Evolutionary conservation across 352 stramenopile genomes (phyloP).

Genomic region (Pythium sp.): DNA sequence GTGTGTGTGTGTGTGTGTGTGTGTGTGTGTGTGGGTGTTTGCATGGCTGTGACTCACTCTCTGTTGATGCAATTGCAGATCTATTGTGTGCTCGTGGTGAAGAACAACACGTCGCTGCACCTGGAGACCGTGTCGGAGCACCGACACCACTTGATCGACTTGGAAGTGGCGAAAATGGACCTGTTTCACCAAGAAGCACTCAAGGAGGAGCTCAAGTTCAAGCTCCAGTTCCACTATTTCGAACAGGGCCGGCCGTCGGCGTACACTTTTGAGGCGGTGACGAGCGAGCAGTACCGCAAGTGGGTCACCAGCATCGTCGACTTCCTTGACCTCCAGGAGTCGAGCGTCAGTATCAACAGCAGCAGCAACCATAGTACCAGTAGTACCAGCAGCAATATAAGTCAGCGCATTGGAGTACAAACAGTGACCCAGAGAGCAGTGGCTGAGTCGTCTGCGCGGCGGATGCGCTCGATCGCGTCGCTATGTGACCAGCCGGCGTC

Average conservation of each 20-base stretch:
- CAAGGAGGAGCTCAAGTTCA: conserved; percentile 39
- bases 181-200: conserved; percentile 29
- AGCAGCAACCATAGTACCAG: conserved; percentile 3
- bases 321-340: conserved; percentile 2
- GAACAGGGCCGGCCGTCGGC: conserved; percentile 11
- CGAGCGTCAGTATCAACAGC: background rate
- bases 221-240: conserved; percentile 20
- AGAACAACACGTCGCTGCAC: conserved; percentile 26
- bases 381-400: background rate
- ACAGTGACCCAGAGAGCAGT: background rate
- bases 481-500: conserved; percentile 4
- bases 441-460: background rate
- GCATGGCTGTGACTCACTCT: background rate
- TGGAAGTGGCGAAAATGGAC: conserved; percentile 38
- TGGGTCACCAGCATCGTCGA: conserved; percentile 38
- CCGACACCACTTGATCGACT: conserved; percentile 30
- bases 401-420: background rate
- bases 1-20: too few relatives aligned
- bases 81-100: conserved; percentile 41
- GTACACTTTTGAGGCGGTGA: conserved; percentile 36
- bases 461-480: conserved; percentile 16
- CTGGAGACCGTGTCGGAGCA: conserved; percentile 41
- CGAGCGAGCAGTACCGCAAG: conserved; percentile 25
- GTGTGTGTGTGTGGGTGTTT: background rate
- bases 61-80: conserved; percentile 24